Percentiles rank a stretch among this genome's conserved stretches.
Evolutionary conservation across 441 rosid genomes (phyloP).

Genomic region (Hura crepitans): DNA sequence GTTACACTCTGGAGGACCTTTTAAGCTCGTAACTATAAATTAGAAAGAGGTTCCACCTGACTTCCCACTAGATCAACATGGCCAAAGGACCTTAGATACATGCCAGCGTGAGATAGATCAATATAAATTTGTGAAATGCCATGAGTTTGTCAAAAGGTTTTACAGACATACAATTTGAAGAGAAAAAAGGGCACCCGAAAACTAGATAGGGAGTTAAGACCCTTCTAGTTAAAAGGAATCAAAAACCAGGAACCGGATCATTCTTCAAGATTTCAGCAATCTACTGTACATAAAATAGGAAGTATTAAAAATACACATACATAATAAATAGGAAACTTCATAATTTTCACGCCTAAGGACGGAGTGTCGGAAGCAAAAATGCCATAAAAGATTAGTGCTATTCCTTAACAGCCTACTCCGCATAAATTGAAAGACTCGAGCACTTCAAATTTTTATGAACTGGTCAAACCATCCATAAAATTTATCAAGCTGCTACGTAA

Average conservation of each 20-base stretch:
- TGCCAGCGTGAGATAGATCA: background rate
- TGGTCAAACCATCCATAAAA: background rate
- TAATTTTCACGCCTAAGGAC: background rate
- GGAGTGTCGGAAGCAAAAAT: background rate
- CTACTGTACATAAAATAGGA: background rate
- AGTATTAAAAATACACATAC: background rate
- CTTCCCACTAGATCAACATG: background rate
- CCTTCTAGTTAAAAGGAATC: background rate
- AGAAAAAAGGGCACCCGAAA: background rate
- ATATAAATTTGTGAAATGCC: background rate
- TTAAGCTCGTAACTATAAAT: too few relatives aligned
- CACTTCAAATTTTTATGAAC: background rate
- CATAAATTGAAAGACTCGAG: background rate
- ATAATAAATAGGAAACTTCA: background rate
- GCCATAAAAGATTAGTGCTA: background rate
- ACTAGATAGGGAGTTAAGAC: background rate
- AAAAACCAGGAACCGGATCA: background rate
- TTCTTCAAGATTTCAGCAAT: background rate
- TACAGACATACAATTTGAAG: background rate
- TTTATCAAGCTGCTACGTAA: background rate
- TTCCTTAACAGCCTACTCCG: background rate
- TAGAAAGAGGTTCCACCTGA: background rate
- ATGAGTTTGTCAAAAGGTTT: conserved; percentile 1
- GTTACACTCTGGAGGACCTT: too few relatives aligned
- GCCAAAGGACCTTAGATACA: background rate